Evolutionary conservation across 257 asterid species (phyloP), one percentile per base, ranked within the genome.

Genomic region (Penstemon newberryi): DNA sequence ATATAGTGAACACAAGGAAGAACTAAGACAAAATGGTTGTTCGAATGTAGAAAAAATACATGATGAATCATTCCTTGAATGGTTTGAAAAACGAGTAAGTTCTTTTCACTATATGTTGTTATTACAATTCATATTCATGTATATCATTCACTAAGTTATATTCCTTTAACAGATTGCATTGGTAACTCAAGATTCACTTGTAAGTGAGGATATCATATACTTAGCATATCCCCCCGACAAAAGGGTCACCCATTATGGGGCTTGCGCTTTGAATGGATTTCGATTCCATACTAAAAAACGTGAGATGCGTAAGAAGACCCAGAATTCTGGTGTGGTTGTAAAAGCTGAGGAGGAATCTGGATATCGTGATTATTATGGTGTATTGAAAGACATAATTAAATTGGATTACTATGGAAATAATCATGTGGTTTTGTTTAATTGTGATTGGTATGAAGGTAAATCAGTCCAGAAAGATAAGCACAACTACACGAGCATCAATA

Each of bases 81-180:
- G 69, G 69, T 64, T 64, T 37, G 56, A 33, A 46, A 9, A 64
- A 49, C 44, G 36, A 10, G 69, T 46, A 25, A 64, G 41, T 64
- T 5, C 39, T 9, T 55, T 55, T 36, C 0, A 60, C 18, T 11
- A 8, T 38, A 0, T 13, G 6, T 59, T 58, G 37, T 58, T 55
- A 5, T 55, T 1, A 49, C 54, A 49, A 49, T 49, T 13, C 38
- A 13, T 15, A 4, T 15, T 15, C 25, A 15, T 11, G 5, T 7
- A 5, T 5, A 54, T 54, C 6, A 13, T 15, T 13, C 25, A 13
- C 41, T 53, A 53, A n/a, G 36, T n/a, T 5, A 9, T 3, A n/a
- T 53, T n/a, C 8, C 36, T 5, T 15, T 9, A n/a, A 18, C 7
- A 64, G 58, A 36, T 49, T 7, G 2, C 10, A 33, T 36, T 36